Evolutionary conservation across 768 basidiomycete genomes (phyloP).

Genomic region (Sarcodon sp.): DNA sequence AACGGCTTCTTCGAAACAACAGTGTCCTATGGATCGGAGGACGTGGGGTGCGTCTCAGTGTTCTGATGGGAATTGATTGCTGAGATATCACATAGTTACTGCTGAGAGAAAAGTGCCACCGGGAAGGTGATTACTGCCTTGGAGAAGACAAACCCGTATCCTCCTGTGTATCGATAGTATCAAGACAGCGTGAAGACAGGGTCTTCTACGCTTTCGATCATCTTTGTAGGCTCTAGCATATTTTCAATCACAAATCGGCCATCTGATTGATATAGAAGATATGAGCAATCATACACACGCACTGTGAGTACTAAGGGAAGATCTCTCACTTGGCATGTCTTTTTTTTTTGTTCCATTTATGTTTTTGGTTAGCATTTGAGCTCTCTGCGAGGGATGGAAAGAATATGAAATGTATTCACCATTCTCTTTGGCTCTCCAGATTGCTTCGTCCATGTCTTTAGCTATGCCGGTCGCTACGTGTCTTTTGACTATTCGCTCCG

Average conservation of each 20-base stretch:
- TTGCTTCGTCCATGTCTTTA: constrained; percentile 46
- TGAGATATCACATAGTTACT: constrained; percentile 23
- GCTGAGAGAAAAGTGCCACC: constrained; percentile 34
- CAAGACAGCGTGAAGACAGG: constrained; percentile 4
- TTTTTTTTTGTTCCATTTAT: neutral
- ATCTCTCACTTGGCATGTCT: constrained; percentile 11
- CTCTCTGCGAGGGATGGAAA: neutral
- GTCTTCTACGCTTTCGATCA: constrained; percentile 30
- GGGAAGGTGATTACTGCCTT: neutral
- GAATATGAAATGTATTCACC: constrained; percentile 56
- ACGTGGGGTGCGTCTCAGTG: constrained; percentile 55
- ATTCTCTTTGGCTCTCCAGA: constrained; percentile 63
- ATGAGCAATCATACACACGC: neutral
- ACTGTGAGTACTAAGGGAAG: neutral
- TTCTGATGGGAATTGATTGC: neutral
- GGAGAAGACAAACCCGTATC: neutral
- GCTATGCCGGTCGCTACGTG: constrained; percentile 75
- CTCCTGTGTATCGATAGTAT: constrained; percentile 5
- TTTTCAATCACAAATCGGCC: constrained; percentile 28
- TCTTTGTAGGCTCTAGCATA: constrained; percentile 24
- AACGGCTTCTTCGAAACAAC: constrained; percentile 79
- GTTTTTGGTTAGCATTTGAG: neutral
- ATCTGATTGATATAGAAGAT: constrained; percentile 16
- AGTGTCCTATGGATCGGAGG: constrained; percentile 97
- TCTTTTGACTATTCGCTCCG: constrained; percentile 46